A percentile compares a stretch with the other conserved stretches of the same genome.
Evolutionary conservation across 2,329 filamentous ascomycete species (phyloP).

Genomic region (Monosporascus sp.): DNA sequence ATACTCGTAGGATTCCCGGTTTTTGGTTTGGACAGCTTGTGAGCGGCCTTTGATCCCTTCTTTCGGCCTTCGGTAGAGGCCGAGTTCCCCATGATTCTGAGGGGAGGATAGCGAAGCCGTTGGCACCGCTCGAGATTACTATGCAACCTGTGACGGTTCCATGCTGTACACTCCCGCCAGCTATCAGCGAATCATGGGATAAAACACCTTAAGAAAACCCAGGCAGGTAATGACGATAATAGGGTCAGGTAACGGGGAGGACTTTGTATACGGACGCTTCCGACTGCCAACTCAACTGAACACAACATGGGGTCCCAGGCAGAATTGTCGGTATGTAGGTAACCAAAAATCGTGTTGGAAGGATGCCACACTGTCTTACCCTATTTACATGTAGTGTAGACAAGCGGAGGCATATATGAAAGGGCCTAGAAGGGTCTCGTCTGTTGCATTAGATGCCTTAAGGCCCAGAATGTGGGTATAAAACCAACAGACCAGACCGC

Average conservation of each 20-base stretch:
- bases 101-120: conserved; percentile 16
- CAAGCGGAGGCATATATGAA: background rate
- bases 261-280: background rate
- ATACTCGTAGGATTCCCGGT: conserved; percentile 36
- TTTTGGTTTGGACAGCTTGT: conserved; percentile 49
- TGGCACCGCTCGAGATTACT: conserved; percentile 27
- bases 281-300: background rate
- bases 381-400: background rate
- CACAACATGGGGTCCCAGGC: background rate
- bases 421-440: background rate
- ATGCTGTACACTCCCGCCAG: conserved; percentile 31
- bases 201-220: conserved; percentile 22
- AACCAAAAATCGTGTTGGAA: background rate
- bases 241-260: background rate
- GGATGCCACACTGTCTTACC: background rate
- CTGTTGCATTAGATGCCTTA: background rate
- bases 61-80: conserved; percentile 39
- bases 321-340: background rate
- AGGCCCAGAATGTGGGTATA: background rate
- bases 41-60: conserved; percentile 31
- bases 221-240: conserved; percentile 8
- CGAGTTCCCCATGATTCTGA: conserved; percentile 44
- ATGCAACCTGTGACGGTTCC: conserved; percentile 33
- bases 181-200: conserved; percentile 21
- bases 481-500: background rate